Evolutionary conservation across 495 filamentous ascomycete species (phyloP).

Genomic region (Neurospora hispaniola): DNA sequence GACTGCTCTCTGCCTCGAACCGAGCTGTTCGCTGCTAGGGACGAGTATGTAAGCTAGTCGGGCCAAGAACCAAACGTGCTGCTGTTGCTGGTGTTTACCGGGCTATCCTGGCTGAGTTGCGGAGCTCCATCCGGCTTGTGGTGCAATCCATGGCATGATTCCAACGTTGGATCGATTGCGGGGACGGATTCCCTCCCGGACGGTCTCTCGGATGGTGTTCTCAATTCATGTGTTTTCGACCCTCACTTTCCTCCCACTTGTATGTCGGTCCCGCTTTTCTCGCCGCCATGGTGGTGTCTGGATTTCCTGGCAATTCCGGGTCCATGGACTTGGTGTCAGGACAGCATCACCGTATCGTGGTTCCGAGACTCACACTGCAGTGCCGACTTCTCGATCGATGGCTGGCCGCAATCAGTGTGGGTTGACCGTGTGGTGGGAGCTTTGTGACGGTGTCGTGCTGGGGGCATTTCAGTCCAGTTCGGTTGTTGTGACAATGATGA

Average conservation of each 20-base stretch:
- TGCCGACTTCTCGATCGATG: conserved; percentile 1
- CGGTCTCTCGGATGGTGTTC: not conserved
- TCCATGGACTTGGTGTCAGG: not conserved
- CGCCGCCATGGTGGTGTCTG: conserved; percentile 4
- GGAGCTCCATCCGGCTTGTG: not conserved
- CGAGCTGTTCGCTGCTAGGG: not conserved
- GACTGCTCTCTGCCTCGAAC: not conserved
- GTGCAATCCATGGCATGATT: not conserved
- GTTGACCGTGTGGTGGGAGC: not conserved
- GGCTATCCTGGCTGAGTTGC: not conserved
- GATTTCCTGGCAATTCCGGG: conserved; percentile 6
- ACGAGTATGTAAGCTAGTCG: not conserved
- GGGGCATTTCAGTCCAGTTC: not conserved
- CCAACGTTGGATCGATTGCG: not conserved
- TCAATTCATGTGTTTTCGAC: not conserved
- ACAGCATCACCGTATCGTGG: not conserved
- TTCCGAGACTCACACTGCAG: not conserved
- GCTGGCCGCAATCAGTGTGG: not conserved
- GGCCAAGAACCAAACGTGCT: not conserved
- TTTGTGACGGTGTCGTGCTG: not conserved
- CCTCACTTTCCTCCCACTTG: no score
- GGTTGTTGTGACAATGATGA: not conserved
- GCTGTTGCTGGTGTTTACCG: not conserved
- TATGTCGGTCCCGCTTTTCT: not conserved
- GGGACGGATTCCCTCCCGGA: not conserved